Conservation (phyloP, 75 land plant genomes). For the Cryptomeria japonica region DNA sequence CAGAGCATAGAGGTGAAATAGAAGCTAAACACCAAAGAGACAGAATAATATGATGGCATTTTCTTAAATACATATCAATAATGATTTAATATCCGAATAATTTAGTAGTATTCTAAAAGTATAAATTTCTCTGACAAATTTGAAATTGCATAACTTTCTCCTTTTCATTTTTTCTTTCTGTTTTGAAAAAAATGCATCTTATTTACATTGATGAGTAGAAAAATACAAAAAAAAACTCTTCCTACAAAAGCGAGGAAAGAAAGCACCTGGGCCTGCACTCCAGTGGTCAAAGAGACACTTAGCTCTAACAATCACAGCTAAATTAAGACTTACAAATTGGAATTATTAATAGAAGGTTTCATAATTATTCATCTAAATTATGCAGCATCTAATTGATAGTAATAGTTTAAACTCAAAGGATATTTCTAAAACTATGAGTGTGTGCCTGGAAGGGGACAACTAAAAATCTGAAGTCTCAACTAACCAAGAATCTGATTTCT, state of each 20-base stretch:
- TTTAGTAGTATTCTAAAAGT: background rate
- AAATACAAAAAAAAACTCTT: too few species aligned
- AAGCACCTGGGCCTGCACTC: too few species aligned
- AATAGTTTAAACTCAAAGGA: background rate
- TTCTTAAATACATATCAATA: background rate
- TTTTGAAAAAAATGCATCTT: too few species aligned
- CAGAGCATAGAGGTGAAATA: background rate
- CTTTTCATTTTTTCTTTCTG: too few species aligned
- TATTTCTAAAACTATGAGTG: background rate
- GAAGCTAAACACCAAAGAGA: constrained; percentile 2
- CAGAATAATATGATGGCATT: background rate
- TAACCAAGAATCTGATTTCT: background rate
- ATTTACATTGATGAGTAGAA: too few species aligned
- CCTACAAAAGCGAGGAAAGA: too few species aligned
- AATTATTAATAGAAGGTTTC: background rate
- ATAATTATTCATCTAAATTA: background rate
- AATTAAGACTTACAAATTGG: background rate
- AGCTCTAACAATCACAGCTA: too few species aligned
- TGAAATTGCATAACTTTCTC: background rate
- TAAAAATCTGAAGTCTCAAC: background rate
- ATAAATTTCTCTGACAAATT: background rate
- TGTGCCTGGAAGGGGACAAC: background rate
- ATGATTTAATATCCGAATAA: background rate
- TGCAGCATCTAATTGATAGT: background rate
- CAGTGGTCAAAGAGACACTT: too few species aligned